phyloP scores from a whole-genome alignment of 2,329 filamentous ascomycete species.

The Aulographum hederae region DNA sequence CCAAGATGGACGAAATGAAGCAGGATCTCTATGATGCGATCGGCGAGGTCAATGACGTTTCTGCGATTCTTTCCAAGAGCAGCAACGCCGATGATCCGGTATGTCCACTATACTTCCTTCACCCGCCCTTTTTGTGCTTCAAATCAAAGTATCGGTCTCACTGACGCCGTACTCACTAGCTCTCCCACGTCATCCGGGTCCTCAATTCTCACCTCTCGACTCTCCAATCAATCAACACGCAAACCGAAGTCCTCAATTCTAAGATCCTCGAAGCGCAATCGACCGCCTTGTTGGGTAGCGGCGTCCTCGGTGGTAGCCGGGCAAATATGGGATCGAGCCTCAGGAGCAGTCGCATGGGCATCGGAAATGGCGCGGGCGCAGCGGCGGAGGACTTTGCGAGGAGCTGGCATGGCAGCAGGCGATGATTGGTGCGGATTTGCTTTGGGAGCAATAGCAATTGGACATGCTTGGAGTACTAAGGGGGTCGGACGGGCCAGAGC shows the following conservation, averaged over 20 bases:
- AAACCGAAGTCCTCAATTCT: constrained; percentile 59
- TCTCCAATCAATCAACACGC: constrained; percentile 82
- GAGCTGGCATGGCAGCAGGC: constrained; percentile 61
- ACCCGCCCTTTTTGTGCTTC: too few species aligned
- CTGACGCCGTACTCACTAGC: constrained; percentile 26
- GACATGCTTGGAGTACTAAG: too few species aligned
- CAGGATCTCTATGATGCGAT: constrained; percentile 91
- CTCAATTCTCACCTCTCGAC: constrained; percentile 86
- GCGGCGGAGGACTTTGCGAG: constrained; percentile 80
- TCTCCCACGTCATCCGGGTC: constrained; percentile 88
- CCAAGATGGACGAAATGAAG: constrained; percentile 83
- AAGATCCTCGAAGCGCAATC: constrained; percentile 64
- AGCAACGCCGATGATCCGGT: constrained; percentile 42
- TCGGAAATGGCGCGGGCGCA: constrained; percentile 36
- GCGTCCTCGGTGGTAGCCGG: too few species aligned
- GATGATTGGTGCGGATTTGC: too few species aligned
- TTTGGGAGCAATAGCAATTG: too few species aligned
- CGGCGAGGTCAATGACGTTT: constrained; percentile 90
- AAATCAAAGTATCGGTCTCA: constrained; percentile 1
- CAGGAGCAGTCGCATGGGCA: constrained; percentile 25
- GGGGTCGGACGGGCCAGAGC: too few species aligned
- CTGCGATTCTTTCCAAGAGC: constrained; percentile 74
- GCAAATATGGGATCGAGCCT: constrained; percentile 30
- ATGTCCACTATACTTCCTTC: too few species aligned
- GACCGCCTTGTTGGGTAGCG: too few species aligned